Base-by-base conservation (phyloP, 2,329 filamentous ascomycete genomes). In the Corinectria fuckeliana region DNA sequence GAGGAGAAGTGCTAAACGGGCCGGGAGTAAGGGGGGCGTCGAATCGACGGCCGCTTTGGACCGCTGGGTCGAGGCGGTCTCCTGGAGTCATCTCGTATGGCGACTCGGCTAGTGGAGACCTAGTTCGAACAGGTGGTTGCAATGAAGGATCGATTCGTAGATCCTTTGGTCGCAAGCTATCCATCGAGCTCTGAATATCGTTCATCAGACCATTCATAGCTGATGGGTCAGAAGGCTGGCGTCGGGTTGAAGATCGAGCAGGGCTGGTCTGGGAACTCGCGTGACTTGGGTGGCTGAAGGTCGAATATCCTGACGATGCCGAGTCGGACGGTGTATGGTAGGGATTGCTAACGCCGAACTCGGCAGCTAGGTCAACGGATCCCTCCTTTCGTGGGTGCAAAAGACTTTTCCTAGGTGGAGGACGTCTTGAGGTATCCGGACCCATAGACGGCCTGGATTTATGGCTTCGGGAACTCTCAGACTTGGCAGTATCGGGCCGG, bases 261-360 rank as follows among this genome's bases (percentile, higher is more conserved):
- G 75, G 74, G 53, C 74, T 77, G 14, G 86, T 88, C 61, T 82
- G 81, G 7, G 88, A 89, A 68, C 88, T 91, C 1, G 83, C 77
- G 60, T 84, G 83, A 67, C 86, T 86, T 1, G 75, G 76, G 9
- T 82, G 81, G 54, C 86, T 89, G 36, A 81, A 83, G 1, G 81
- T 83, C 2, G 88, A 91, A 42, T 82, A 82, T 16, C 84, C 86
- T 0, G 89, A 91, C 0, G 87, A 88, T 23, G 84, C 82, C 2
- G 89, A 92, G 60, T 85, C 83, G 1, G 87, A 86, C 0, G 85
- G 78, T 4, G 84, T 82, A 67, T 91, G 88, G 66, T 90, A 89
- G 0, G 86, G 84, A 66, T 89, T 89, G 30, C 84, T 81, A 21
- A 80, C 73, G 10, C 86, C 86, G 64, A 88, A 88, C 58, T 88